Conservation (phyloP, 257 asterid species). For the Scutellaria baicalensis region DNA sequence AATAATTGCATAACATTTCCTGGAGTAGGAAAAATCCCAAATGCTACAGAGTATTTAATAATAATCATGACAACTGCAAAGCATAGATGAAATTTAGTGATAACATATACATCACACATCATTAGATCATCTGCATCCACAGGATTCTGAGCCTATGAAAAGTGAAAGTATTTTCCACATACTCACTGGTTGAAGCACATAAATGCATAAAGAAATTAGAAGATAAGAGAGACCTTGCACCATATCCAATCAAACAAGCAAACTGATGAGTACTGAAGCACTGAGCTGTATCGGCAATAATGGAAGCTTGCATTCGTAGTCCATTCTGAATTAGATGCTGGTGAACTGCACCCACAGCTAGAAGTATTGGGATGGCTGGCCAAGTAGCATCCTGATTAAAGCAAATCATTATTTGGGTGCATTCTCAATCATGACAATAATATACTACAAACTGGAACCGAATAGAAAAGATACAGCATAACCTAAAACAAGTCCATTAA, state of each 20-base stretch:
- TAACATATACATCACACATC: no score
- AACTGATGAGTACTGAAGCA: constrained; percentile 99
- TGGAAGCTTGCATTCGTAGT: constrained; percentile 94
- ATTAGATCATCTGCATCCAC: no score
- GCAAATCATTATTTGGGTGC: constrained; percentile 11
- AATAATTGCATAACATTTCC: no score
- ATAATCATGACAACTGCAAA: no score
- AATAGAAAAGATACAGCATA: background rate
- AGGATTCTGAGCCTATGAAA: background rate
- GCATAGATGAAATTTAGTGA: no score
- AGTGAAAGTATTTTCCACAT: background rate
- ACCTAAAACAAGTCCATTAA: background rate
- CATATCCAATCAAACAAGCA: constrained; percentile 99
- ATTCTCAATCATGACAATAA: background rate
- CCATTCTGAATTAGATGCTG: constrained; percentile 99
- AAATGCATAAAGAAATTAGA: background rate
- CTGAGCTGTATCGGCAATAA: constrained; percentile 98
- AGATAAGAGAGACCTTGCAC: constrained; percentile 73
- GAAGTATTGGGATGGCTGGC: constrained; percentile 97
- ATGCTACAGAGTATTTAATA: no score
- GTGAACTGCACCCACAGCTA: constrained; percentile 99
- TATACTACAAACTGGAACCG: background rate
- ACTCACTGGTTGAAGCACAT: background rate
- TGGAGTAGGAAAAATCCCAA: no score
- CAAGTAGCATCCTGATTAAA: constrained; percentile 76